Evolutionary conservation across 352 stramenopile species (phyloP).

Genomic region (Phytopythium ostracodes): DNA sequence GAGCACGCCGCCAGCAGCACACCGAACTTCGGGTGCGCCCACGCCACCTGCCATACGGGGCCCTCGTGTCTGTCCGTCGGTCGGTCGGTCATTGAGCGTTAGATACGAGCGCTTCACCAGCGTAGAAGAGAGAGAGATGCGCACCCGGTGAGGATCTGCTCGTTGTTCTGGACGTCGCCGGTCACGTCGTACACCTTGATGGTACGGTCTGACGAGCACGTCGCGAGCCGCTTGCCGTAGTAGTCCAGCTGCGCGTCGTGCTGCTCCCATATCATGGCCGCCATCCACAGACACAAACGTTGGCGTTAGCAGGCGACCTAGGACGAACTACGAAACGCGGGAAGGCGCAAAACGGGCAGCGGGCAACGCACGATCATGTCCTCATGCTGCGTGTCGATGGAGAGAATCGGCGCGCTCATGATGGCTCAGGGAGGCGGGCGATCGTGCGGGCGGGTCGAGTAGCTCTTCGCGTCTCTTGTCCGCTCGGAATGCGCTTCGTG

Average conservation of each 20-base stretch:
- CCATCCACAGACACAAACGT: not conserved
- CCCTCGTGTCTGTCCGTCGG: conserved; percentile 83
- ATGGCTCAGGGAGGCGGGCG: conserved; percentile 9
- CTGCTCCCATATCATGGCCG: conserved; percentile 21
- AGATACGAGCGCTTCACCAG: not conserved
- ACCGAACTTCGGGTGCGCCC: conserved; percentile 98
- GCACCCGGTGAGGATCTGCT: conserved; percentile 83
- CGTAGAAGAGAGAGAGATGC: not conserved
- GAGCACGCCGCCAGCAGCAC: conserved; percentile 95
- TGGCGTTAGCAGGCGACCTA: not conserved
- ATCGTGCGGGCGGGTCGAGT: not conserved
- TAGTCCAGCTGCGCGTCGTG: conserved; percentile 99
- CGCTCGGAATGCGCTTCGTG: not conserved
- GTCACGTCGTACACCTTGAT: conserved; percentile 97
- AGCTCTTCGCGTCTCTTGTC: not conserved
- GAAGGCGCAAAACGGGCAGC: not conserved
- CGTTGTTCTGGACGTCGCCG: conserved; percentile 88
- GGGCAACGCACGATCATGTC: conserved; percentile 90
- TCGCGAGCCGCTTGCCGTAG: conserved; percentile 98
- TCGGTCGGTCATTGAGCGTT: not conserved
- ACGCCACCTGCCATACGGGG: conserved; percentile 98
- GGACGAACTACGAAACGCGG: not conserved
- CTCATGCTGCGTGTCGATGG: conserved; percentile 97
- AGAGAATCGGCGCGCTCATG: conserved; percentile 84
- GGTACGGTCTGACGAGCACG: conserved; percentile 96